Base-by-base conservation (phyloP, 2,329 filamentous ascomycete genomes). In the Aspergillus sp. region DNA sequence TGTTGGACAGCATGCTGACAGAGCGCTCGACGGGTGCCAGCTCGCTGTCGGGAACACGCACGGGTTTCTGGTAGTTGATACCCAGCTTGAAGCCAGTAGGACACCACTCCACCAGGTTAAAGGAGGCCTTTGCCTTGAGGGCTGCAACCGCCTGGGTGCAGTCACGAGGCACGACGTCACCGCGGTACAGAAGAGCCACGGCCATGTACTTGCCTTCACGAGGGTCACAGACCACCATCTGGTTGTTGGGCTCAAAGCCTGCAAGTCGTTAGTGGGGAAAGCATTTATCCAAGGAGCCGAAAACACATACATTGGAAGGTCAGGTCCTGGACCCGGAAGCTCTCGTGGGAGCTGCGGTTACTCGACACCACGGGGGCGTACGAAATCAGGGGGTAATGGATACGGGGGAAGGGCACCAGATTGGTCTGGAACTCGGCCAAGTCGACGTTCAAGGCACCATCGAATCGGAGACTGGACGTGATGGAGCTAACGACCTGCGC, bases 321-420 rank as follows among this genome's bases (percentile, higher is more conserved):
- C 60, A 87, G 73, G 57, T 94, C 90, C 57, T 84, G 82, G 50
- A 91, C 86, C 80, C 90, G 90, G 84, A 92, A 92, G 79, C 87
- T 90, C 79, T 94, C 89, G 69, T 94, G 89, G 45, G 85, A 83
- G 73, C 87, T 90, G 82, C 89, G 89, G 77, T 82, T 79, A 53
- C 84, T 83, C 26, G 80, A 82, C 53, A 86, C 77, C 50, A 87
- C 82, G 2, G 84, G 84, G 1, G 83, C 82, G 61, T 85, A 87
- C 61, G 78, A 81, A 71, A 86, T 84, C 58, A 87, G 71, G 40
- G 84, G 83, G 67, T 85, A 87, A 68, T 87, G 84, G 60, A 87
- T 86, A 66, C 84, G 79, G 20, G 84, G 84, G 69, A 84, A 87
- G 6, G 84, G 84, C 48, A 86, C 84, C 70, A 87, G 70, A 69